Conservation (phyloP, 1,139 yeast genomes). For the Debaryomyces psychrophilus region DNA sequence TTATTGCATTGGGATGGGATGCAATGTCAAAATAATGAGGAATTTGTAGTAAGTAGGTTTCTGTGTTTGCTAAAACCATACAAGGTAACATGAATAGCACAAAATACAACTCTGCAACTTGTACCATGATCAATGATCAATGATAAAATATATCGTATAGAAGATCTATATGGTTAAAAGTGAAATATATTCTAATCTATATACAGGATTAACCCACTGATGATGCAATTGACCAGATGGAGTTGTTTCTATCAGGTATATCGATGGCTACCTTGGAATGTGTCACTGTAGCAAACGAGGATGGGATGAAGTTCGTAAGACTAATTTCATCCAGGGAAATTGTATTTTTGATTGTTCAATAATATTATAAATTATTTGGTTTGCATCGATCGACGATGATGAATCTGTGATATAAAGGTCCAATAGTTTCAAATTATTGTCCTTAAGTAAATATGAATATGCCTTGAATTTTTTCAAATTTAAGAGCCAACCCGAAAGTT, state of each 20-base stretch:
- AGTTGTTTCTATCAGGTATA: neutral
- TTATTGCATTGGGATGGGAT: conserved; percentile 19
- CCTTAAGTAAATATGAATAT: conserved; percentile 1
- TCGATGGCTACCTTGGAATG: neutral
- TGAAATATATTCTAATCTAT: neutral
- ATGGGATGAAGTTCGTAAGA: neutral
- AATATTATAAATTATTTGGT: neutral
- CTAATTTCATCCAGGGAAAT: conserved; percentile 7
- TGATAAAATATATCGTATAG: neutral
- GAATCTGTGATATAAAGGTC: conserved; percentile 5
- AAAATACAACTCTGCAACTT: neutral
- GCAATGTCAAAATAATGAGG: conserved; percentile 45
- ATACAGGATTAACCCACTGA: neutral
- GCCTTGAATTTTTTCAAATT: conserved; percentile 13
- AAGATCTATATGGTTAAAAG: neutral
- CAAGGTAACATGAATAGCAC: neutral
- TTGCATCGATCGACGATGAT: neutral
- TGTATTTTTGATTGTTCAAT: neutral
- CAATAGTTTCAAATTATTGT: conserved; percentile 3
- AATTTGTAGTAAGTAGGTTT: conserved; percentile 33
- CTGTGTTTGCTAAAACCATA: conserved; percentile 39
- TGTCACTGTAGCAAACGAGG: neutral
- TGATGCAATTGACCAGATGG: neutral
- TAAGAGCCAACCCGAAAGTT: conserved; percentile 30
- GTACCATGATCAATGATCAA: conserved; percentile 5